phyloP scores from a whole-genome alignment of 768 basidiomycete species.

The Daedaleopsis sinensis region DNA sequence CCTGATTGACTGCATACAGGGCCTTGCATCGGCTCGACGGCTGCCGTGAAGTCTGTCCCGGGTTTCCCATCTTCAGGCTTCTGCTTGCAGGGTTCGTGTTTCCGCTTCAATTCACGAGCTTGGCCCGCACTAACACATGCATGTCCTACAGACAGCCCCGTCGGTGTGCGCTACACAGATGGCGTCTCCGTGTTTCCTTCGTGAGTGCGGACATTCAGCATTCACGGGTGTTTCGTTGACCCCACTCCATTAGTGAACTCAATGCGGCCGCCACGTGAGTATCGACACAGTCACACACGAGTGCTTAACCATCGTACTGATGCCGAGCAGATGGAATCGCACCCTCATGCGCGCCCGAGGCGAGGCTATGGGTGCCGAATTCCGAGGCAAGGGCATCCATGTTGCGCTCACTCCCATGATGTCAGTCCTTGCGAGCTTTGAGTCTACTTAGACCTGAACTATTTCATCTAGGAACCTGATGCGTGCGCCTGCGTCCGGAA shows the following conservation, averaged over 20 bases:
- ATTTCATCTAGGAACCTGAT: slow-evolving; percentile 17
- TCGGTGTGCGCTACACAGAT: slow-evolving; percentile 47
- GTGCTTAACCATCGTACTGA: background rate
- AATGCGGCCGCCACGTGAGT: slow-evolving; percentile 75
- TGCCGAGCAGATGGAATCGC: slow-evolving; percentile 65
- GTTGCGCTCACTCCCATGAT: slow-evolving; percentile 82
- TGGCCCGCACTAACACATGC: background rate
- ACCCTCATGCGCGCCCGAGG: slow-evolving; percentile 77
- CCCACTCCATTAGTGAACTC: slow-evolving; percentile 32
- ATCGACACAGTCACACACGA: background rate
- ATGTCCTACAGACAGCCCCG: slow-evolving; percentile 33
- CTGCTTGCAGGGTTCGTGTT: slow-evolving; percentile 24
- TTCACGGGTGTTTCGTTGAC: background rate
- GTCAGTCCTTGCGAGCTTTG: slow-evolving; percentile 46
- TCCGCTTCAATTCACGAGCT: background rate
- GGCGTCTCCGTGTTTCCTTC: slow-evolving; percentile 46
- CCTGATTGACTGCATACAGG: slow-evolving; percentile 3
- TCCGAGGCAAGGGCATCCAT: slow-evolving; percentile 83
- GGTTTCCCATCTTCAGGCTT: slow-evolving; percentile 21
- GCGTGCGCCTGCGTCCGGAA: slow-evolving; percentile 57
- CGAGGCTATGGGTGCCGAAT: slow-evolving; percentile 81
- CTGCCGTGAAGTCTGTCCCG: slow-evolving; percentile 19
- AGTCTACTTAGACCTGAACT: slow-evolving; percentile 4
- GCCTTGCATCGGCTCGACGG: slow-evolving; percentile 28
- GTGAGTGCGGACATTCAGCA: slow-evolving; percentile 9